Evolutionary conservation across 1,284 basidiomycete species (phyloP), one percentile per base, ranked within the genome.

Genomic region (Fomes fomentarius): DNA sequence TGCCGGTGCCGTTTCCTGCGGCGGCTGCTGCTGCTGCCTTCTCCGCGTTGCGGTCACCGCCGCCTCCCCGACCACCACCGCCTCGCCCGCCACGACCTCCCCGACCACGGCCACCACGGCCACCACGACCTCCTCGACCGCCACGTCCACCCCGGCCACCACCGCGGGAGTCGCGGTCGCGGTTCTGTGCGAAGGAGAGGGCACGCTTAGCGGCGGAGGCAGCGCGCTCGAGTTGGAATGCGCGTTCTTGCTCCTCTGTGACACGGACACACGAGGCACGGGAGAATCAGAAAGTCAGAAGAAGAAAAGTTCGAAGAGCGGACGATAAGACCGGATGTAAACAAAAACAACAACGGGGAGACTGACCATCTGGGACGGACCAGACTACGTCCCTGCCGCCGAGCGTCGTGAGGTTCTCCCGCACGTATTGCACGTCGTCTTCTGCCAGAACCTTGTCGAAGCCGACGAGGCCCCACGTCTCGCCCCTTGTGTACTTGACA

Each of bases 211-310:
- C 89, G 2, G 86, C 84, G 21, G 77, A 76, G 55, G 85, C 80
- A 3, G 87, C 87, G 12, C 89, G 84, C 66, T 89, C 84, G 35
- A 89, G 74, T 63, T 88, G 84, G 74, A 90, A 89, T 1, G 74
- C 71, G 61, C 84, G 86, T 64, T 91, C 90, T 44, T 77, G 74
- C 11, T 81, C 79, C 72, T 83, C 84, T 84, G 63, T 46, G 47
- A 24, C 19, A 30, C 28, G 12, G 12, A 12, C 28, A 30, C 28
- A 30, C 12, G 28, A 30, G 28, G 7, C 28, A 30, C 49, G 24
- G 47, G 8, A 19, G 4, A 21, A 14, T n/a, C 19, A 46, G 26
- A 24, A 41, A 50, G 40, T 19, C 5, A 24, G 11, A 11, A 40
- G 21, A 37, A n/a, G 38, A 22, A 40, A 12, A 30, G 28, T 12